Evolutionary conservation across 2,329 filamentous ascomycete species (phyloP), one percentile per base, ranked within the genome.

Genomic region (Paraphaeosphaeria sporulosa): DNA sequence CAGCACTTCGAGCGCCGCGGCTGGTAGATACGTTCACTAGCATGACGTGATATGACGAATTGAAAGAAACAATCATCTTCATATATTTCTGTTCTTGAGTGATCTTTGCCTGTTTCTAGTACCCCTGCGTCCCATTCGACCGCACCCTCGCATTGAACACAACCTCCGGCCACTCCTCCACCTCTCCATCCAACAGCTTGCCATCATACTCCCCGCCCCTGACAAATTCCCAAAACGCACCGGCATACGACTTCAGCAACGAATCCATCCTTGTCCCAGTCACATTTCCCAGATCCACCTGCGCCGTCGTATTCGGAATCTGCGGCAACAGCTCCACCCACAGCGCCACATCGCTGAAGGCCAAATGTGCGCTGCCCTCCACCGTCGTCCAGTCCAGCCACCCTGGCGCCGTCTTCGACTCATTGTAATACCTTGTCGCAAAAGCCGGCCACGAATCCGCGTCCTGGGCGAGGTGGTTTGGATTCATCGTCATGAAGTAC

Each of bases 1-100:
- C 53, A 74, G 63, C 58, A 62, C 19, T 70, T 76, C 48, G 71
- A 75, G 44, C 63, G 61, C 32, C 66, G 73, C 10, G 67, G 62
- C 10, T 76, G 73, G 73, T 75, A 70, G 60, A 47, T 30, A 23
- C 23, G 19, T 7, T 7, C 27, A 27, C 7, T 2, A 12, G 30
- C 9, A 12, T 6, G 23, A 17, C 23, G 27, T 13, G 15, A n/a
- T 8, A 4, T 30, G 30, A 47, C 8, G 23, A n/a, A n/a, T 25
- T 21, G 32, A 51, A 47, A 47, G 30, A 30, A n/a, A 44, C 42
- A n/a, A 40, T 6, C 4, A n/a, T 40, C 15, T 40, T n/a, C 17
- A 40, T 7, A 40, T 5, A 7, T 7, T 15, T n/a, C 2, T n/a
- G 17, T n/a, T 19, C 38, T n/a, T n/a, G n/a, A n/a, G n/a, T n/a